A percentile compares a stretch with the other conserved stretches of the same genome.
These are phyloP conservation scores for Suillus brevipes DNA, from an alignment of 768 basidiomycete genomes.

Conservation along the genomic window DNA sequence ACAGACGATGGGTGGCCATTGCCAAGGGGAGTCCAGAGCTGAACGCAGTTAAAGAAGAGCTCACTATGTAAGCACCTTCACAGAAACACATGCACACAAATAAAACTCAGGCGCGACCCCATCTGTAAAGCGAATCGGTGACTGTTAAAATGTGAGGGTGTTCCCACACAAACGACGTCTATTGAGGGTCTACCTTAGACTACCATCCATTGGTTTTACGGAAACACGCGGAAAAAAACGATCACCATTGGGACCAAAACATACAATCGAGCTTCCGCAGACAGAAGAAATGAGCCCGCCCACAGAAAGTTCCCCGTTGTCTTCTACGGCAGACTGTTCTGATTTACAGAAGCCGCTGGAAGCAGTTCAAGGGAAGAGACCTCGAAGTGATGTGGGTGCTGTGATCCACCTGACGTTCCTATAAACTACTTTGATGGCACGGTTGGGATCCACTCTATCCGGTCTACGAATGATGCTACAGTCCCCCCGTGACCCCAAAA, in stretches of 20 bases:
- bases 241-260: slow-evolving; percentile 1
- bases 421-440: slow-evolving; percentile 75
- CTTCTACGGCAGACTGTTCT: background rate
- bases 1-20: slow-evolving; percentile 27
- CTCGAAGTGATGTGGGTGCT: background rate
- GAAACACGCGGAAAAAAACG: background rate
- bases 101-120: background rate
- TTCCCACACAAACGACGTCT: background rate
- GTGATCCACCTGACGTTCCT: background rate
- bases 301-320: background rate
- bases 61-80: slow-evolving; percentile 28
- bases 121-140: background rate
- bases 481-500: slow-evolving; percentile 43
- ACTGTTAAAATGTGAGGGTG: background rate
- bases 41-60: slow-evolving; percentile 21
- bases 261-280: background rate
- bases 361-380: slow-evolving; percentile 2
- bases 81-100: background rate
- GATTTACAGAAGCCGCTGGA: background rate
- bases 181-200: background rate
- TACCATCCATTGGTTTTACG: no score
- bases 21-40: slow-evolving; percentile 26
- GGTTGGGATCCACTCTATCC: slow-evolving; percentile 89
- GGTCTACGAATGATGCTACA: slow-evolving; percentile 69
- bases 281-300: background rate